Percentiles rank a stretch among this genome's conserved stretches.
Evolutionary conservation across 2,329 filamentous ascomycete species (phyloP).

Genomic region (Emmonsiellopsis sp.): DNA sequence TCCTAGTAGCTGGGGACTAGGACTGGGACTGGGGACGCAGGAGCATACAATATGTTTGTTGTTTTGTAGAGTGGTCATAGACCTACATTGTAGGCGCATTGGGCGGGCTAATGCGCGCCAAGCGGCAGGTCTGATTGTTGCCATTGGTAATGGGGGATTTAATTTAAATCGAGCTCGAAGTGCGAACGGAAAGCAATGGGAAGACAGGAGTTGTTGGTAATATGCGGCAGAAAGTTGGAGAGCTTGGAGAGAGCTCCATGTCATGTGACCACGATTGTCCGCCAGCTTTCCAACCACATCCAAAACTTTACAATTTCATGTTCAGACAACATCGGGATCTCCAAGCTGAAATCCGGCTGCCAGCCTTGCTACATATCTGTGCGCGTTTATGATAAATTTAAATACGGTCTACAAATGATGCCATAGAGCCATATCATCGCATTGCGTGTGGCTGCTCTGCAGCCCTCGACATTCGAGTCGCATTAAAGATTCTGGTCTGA

Average conservation of each 20-base stretch:
- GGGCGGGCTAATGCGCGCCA: constrained; percentile 15
- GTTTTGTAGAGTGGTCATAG: constrained; percentile 29
- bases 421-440: not conserved
- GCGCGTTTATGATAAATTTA: too few relatives aligned
- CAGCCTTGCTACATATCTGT: too few relatives aligned
- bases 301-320: not conserved
- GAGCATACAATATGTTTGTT: constrained; percentile 32
- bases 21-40: not conserved
- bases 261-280: not conserved
- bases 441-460: not conserved
- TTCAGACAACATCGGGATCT: too few relatives aligned
- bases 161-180: too few relatives aligned
- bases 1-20: not conserved
- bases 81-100: constrained; percentile 20
- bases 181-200: too few relatives aligned
- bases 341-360: too few relatives aligned
- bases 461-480: not conserved
- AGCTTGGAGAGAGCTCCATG: not conserved
- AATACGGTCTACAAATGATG: not conserved
- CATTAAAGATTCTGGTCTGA: not conserved
- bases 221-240: not conserved
- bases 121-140: constrained; percentile 14
- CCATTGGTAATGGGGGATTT: constrained; percentile 12
- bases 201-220: not conserved
- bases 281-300: not conserved